Conservation (phyloP, 352 stramenopile genomes). For the Phytophthora fragariaefolia region DNA sequence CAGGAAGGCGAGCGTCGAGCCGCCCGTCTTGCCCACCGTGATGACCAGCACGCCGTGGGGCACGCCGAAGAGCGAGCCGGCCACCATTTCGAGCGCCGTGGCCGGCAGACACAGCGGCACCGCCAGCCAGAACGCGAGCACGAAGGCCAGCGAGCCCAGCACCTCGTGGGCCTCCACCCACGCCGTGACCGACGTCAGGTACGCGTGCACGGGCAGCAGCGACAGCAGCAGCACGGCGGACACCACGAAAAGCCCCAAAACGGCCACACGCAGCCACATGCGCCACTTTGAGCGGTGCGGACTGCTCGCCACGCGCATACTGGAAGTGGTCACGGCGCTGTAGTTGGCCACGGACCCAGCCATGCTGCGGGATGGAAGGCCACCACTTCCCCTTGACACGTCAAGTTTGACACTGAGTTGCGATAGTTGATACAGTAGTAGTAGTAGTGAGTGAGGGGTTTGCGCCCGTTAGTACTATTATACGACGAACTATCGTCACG, state of each 20-base stretch:
- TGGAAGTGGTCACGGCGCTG: constrained; percentile 21
- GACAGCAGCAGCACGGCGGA: constrained; percentile 36
- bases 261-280: constrained; percentile 37
- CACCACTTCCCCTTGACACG: no score
- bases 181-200: constrained; percentile 42
- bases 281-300: constrained; percentile 2
- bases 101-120: constrained; percentile 76
- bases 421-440: no score
- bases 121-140: constrained; percentile 65
- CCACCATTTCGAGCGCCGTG: constrained; percentile 69
- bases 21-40: constrained; percentile 68
- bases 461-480: no score
- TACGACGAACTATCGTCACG: no score
- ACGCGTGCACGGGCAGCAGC: constrained; percentile 54
- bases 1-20: constrained; percentile 73
- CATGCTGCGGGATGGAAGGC: no score
- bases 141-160: constrained; percentile 56
- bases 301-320: constrained; percentile 5
- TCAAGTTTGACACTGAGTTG: no score
- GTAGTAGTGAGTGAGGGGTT: no score
- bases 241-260: constrained; percentile 20
- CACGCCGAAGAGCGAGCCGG: constrained; percentile 74
- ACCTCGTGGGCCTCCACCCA: constrained; percentile 65
- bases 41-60: constrained; percentile 59
- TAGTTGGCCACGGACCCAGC: constrained; percentile 32